Base-by-base conservation (phyloP, 495 filamentous ascomycete genomes). In the Trichoderma asperelloides region DNA sequence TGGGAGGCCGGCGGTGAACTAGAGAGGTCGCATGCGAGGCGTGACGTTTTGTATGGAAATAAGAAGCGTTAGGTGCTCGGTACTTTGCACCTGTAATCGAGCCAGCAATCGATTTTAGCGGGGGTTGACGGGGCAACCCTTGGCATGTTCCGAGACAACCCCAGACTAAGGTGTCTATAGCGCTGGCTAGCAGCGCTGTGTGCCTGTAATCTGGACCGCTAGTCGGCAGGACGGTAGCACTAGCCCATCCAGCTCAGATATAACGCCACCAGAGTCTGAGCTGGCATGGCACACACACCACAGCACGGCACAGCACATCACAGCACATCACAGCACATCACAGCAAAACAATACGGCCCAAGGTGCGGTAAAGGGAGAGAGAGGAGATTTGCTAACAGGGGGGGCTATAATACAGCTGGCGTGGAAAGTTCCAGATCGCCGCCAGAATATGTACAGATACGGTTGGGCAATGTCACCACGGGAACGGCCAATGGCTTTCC, bases 71-170 rank as follows among this genome's bases (percentile, higher is more conserved):
- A 55, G 8, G 49, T 21, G 49, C 49, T 55, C 49, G 43, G 49
- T 55, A 55, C 49, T 55, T n/a, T 23, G 49, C n/a, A 55, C 8
- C 8, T 60, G 21, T 12, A 60, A 25, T 30, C 27, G 55, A 28
- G 55, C 55, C 27, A 60, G 55, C 27, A 9, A 27, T 60, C 55
- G 23, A 55, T 25, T 25, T 21, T 55, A 55, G 23, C 27, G 55
- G 55, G 55, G 55, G 55, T 60, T 60, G 55, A 60, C 55, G 55
- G 55, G 55, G 55, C 55, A 60, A 60, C 55, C 55, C 55, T 60
- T 27, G 55, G 55, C 55, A 60, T 28, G 55, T 60, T 60, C 55
- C 55, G 55, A 60, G 55, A 60, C 55, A 60, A 23, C 23, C 55
- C 55, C 18, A 51, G 47, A 21, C 47, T n/a, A 21, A 51, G 16